A percentile compares a stretch with the other conserved stretches of the same genome.
Evolutionary conservation across 2,329 filamentous ascomycete species (phyloP).

Genomic region (Claviceps citrina): DNA sequence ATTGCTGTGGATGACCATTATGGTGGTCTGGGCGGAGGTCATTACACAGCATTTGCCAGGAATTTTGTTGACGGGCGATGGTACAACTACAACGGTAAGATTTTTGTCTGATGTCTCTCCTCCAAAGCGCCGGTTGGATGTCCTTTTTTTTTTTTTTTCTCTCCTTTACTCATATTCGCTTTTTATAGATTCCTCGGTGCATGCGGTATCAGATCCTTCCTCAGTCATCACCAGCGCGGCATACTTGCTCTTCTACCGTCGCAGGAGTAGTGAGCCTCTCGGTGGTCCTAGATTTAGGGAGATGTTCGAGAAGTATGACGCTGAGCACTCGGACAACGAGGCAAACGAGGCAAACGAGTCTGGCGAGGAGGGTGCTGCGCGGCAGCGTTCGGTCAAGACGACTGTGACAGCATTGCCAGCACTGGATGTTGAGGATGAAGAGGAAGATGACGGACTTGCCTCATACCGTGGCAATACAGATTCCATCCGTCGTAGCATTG

Average conservation of each 20-base stretch:
- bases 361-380: conserved; percentile 55
- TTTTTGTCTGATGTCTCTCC: conserved; percentile 6
- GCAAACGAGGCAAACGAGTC: conserved; percentile 29
- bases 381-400: conserved; percentile 32
- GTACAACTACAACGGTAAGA: conserved; percentile 95
- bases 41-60: conserved; percentile 89
- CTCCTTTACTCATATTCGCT: not conserved
- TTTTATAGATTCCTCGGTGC: conserved; percentile 55
- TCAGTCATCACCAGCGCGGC: conserved; percentile 60
- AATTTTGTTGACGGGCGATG: conserved; percentile 81
- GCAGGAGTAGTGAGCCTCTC: conserved; percentile 60
- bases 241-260: conserved; percentile 91
- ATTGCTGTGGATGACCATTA: conserved; percentile 95
- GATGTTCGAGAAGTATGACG: conserved; percentile 49
- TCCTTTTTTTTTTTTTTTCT: conserved; percentile 1
- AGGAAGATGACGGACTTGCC: conserved; percentile 19
- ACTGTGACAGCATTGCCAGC: conserved; percentile 15
- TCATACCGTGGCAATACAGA: conserved; percentile 17
- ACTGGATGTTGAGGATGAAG: conserved; percentile 15
- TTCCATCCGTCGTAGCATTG: conserved; percentile 29
- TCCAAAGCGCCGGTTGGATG: not conserved
- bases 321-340: conserved; percentile 30
- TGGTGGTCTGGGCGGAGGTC: conserved; percentile 81
- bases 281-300: conserved; percentile 62
- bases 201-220: conserved; percentile 41